Conservation (phyloP, 345 rosid genomes). For the Syzygium aromaticum region DNA sequence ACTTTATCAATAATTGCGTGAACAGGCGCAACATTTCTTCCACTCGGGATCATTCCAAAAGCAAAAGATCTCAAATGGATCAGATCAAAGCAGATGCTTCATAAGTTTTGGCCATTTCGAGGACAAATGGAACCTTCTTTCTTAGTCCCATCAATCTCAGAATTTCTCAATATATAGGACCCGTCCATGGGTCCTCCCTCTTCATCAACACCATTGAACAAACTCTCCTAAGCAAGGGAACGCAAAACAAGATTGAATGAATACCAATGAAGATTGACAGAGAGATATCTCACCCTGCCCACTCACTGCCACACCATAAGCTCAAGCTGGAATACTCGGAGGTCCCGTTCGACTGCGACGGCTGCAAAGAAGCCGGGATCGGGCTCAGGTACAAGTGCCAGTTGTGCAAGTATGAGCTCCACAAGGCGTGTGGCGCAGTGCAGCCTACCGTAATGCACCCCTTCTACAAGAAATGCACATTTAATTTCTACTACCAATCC, state of each 20-base stretch:
- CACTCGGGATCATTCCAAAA: neutral
- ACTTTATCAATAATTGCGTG: neutral
- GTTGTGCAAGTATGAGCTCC: slow-evolving; percentile 32
- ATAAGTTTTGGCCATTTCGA: neutral
- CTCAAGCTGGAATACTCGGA: slow-evolving; percentile 30
- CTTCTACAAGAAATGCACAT: slow-evolving; percentile 25
- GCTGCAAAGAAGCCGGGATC: slow-evolving; percentile 41
- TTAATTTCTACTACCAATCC: slow-evolving; percentile 13
- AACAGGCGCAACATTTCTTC: neutral
- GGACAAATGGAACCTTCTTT: neutral
- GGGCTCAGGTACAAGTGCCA: slow-evolving; percentile 31
- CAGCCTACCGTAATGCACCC: slow-evolving; percentile 17
- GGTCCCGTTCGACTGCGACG: slow-evolving; percentile 35
- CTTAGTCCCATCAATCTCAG: neutral
- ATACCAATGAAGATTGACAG: slow-evolving; percentile 27
- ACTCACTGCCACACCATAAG: slow-evolving; percentile 18
- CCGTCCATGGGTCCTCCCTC: neutral
- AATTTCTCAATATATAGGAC: neutral
- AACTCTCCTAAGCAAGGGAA: neutral
- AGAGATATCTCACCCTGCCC: slow-evolving; percentile 38
- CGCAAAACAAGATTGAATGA: neutral
- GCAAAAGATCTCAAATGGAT: neutral
- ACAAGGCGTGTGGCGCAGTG: slow-evolving; percentile 26
- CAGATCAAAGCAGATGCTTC: neutral
- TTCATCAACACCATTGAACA: neutral